phyloP scores from a whole-genome alignment of 1,139 yeast genomes.

The Kodamaea anthophila region DNA sequence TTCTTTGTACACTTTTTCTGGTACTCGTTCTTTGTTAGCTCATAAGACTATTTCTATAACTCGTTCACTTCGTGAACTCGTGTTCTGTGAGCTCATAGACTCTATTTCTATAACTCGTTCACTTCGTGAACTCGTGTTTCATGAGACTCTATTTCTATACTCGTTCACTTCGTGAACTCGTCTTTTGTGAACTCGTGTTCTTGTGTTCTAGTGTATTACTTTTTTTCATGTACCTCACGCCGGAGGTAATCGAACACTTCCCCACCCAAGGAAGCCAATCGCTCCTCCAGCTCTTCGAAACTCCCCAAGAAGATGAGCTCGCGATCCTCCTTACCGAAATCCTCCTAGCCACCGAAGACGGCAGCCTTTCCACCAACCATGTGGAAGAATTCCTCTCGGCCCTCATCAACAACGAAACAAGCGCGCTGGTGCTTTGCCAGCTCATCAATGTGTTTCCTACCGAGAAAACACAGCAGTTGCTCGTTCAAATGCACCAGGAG shows the following conservation, averaged over 20 bases:
- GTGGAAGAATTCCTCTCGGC: constrained; percentile 23
- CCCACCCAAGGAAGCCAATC: constrained; percentile 24
- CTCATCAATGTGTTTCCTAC: constrained; percentile 42
- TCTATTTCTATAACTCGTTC: too few relatives aligned
- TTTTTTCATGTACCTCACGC: constrained; percentile 21
- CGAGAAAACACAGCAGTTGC: constrained; percentile 22
- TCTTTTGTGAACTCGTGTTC: constrained; percentile 1
- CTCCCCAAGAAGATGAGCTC: constrained; percentile 8
- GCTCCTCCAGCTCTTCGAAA: constrained; percentile 22
- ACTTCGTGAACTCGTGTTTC: too few relatives aligned
- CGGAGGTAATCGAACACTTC: constrained; percentile 25
- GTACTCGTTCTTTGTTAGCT: too few relatives aligned
- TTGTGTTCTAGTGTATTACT: too few relatives aligned
- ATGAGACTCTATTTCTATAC: too few relatives aligned
- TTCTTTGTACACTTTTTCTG: too few relatives aligned
- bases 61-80: too few relatives aligned
- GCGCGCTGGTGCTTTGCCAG: constrained; percentile 38
- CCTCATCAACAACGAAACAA: constrained; percentile 27
- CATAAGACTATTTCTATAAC: too few relatives aligned
- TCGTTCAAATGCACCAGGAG: constrained; percentile 20
- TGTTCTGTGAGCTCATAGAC: too few relatives aligned
- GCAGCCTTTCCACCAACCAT: constrained; percentile 17
- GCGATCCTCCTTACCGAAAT: constrained; percentile 32
- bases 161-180: too few relatives aligned
- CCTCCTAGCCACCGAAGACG: constrained; percentile 26